A percentile compares a stretch with the other conserved stretches of the same genome.
These are phyloP conservation scores for Spencermartinsiella europaea DNA, from an alignment of 805 yeast genomes.

Conservation along the genomic window DNA sequence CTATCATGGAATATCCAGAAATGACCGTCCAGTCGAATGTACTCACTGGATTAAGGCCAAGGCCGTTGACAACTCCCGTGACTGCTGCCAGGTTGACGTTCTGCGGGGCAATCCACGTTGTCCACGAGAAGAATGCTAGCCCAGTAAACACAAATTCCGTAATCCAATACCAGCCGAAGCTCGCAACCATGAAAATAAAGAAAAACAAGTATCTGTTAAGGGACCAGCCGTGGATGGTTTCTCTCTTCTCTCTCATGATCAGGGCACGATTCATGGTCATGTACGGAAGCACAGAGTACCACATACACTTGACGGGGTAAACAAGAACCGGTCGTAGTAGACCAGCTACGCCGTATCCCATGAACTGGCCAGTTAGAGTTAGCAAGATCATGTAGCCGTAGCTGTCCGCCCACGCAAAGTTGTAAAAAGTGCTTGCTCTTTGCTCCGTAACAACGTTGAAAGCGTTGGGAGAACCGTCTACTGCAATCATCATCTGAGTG, in stretches of 20 bases:
- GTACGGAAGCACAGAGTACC: conserved; percentile 53
- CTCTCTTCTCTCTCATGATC: conserved; percentile 27
- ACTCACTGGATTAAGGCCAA: conserved; percentile 40
- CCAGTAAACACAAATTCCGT: conserved; percentile 63
- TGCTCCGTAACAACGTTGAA: conserved; percentile 23
- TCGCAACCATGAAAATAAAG: conserved; percentile 34
- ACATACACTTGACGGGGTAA: conserved; percentile 39
- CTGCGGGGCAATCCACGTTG: conserved; percentile 47
- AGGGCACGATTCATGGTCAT: conserved; percentile 47
- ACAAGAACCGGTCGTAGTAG: conserved; percentile 47
- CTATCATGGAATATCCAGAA: conserved; percentile 27
- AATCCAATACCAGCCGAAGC: conserved; percentile 58
- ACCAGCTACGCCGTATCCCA: conserved; percentile 51
- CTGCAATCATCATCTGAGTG: conserved; percentile 36
- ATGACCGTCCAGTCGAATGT: conserved; percentile 38
- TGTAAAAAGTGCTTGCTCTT: conserved; percentile 10
- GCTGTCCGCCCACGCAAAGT: conserved; percentile 17
- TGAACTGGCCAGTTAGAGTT: conserved; percentile 43
- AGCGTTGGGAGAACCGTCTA: conserved; percentile 44
- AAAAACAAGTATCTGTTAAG: conserved; percentile 51
- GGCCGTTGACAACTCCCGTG: conserved; percentile 50
- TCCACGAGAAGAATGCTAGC: conserved; percentile 59
- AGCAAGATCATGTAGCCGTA: conserved; percentile 44
- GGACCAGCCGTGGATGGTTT: conserved; percentile 51
- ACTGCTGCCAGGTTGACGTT: conserved; percentile 56